Conservation (phyloP, 2,329 filamentous ascomycete species). For the Fusarium sp. region DNA sequence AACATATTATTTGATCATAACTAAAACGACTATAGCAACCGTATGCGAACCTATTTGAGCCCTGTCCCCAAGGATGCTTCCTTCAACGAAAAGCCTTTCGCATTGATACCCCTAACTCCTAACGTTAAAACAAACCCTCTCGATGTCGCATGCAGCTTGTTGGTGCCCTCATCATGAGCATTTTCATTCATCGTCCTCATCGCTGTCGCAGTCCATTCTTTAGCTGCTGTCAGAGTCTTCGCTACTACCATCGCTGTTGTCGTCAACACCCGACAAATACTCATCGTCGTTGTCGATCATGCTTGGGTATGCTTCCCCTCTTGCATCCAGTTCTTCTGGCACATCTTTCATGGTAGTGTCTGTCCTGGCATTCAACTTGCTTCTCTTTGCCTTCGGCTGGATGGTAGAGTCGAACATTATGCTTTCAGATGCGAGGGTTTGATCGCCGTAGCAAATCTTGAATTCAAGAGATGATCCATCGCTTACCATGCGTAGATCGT, state of each 20-base stretch:
- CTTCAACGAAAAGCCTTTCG: not conserved
- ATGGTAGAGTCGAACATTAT: slow-evolving; percentile 39
- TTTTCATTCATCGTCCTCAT: not conserved
- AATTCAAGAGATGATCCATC: slow-evolving; percentile 47
- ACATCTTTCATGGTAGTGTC: not conserved
- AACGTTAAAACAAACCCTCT: not conserved
- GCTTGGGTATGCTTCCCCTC: not conserved
- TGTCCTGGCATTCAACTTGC: fast-evolving
- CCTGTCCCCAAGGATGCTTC: not conserved
- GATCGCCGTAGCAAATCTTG: slow-evolving; percentile 32
- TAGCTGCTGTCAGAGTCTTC: not conserved
- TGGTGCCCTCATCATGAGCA: not conserved
- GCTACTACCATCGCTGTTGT: not conserved
- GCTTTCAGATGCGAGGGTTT: slow-evolving; percentile 39
- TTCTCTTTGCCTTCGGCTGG: not conserved
- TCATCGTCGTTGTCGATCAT: not conserved
- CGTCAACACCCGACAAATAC: not conserved
- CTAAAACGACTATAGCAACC: not conserved
- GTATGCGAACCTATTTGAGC: not conserved
- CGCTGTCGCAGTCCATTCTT: not conserved
- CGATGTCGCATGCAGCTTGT: not conserved
- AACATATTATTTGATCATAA: not conserved
- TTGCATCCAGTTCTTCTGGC: not conserved
- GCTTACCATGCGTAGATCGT: slow-evolving; percentile 43
- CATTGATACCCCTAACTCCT: not conserved